Percentiles rank a stretch among this genome's conserved stretches.
Evolutionary conservation across 192 early-diverging fungal species (phyloP).

Genomic region (Cladochytrium replicatum): DNA sequence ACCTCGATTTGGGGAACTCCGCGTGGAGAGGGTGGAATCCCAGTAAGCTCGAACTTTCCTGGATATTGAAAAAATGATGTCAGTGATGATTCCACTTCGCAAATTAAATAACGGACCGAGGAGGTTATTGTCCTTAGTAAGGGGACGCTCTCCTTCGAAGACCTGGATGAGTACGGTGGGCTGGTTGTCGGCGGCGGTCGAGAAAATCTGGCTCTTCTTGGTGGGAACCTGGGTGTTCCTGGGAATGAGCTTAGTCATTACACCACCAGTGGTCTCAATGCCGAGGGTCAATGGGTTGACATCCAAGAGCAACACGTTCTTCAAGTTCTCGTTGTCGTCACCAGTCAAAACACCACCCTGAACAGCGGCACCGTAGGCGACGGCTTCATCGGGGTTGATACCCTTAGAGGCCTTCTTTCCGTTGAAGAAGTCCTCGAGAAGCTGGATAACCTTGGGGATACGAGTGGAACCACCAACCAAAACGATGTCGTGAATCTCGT

Average conservation of each 20-base stretch:
- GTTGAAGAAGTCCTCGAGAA: conserved; percentile 90
- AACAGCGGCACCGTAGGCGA: conserved; percentile 95
- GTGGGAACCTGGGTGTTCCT: conserved; percentile 91
- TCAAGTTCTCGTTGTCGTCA: conserved; percentile 38
- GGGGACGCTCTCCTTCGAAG: conserved; percentile 89
- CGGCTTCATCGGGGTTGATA: conserved; percentile 98
- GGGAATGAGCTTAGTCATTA: conserved; percentile 91
- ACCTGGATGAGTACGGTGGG: conserved; percentile 93
- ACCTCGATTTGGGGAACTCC: conserved; percentile 97
- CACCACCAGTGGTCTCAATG: conserved; percentile 95
- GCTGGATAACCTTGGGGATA: conserved; percentile 92
- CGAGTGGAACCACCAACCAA: conserved; percentile 97
- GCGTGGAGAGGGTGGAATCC: conserved; percentile 88
- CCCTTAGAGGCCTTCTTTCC: conserved; percentile 94
- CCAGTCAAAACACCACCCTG: conserved; percentile 87
- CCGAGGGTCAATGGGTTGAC: conserved; percentile 95
- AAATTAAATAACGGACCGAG: no score
- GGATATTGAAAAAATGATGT: no score
- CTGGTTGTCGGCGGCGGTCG: conserved; percentile 95
- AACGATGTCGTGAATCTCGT: conserved; percentile 89
- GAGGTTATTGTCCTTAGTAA: conserved; percentile 98
- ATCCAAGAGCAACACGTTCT: conserved; percentile 73
- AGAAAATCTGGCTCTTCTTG: conserved; percentile 98
- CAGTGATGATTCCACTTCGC: neutral
- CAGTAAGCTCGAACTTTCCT: conserved; percentile 91